Conservation (phyloP, 441 rosid genomes). For the Raphanus hybrid region DNA sequence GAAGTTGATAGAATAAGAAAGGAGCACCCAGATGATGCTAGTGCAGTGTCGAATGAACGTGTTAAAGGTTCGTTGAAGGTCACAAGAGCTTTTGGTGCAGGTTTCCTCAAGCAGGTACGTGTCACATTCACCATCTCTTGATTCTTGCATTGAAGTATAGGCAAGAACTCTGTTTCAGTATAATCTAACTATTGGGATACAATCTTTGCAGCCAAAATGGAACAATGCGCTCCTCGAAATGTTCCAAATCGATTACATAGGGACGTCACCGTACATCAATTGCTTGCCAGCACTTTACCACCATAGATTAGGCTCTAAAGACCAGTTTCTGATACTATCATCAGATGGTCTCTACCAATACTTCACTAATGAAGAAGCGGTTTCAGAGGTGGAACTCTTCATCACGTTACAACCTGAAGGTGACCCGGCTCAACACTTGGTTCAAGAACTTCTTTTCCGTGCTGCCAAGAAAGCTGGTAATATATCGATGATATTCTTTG, state of each 20-base stretch:
- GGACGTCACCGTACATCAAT: slow-evolving; percentile 75
- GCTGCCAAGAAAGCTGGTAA: slow-evolving; percentile 95
- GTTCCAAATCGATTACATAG: slow-evolving; percentile 90
- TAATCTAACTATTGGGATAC: slow-evolving; percentile 17
- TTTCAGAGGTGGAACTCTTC: slow-evolving; percentile 82
- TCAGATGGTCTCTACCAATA: slow-evolving; percentile 95
- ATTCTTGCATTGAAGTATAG: neutral
- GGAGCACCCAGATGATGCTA: slow-evolving; percentile 81
- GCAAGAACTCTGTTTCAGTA: slow-evolving; percentile 12
- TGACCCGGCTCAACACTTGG: slow-evolving; percentile 95
- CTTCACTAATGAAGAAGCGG: slow-evolving; percentile 91
- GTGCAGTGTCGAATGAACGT: slow-evolving; percentile 73
- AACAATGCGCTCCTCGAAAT: slow-evolving; percentile 83
- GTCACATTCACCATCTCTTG: neutral
- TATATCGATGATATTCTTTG: neutral
- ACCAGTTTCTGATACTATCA: slow-evolving; percentile 76
- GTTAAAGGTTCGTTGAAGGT: slow-evolving; percentile 96
- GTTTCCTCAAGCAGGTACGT: slow-evolving; percentile 90
- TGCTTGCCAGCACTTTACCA: slow-evolving; percentile 82
- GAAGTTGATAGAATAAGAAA: slow-evolving; percentile 80
- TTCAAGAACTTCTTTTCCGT: slow-evolving; percentile 86
- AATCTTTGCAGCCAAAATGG: slow-evolving; percentile 82
- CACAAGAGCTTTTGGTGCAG: slow-evolving; percentile 96
- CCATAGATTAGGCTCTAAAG: slow-evolving; percentile 79
- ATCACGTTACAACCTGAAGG: slow-evolving; percentile 84